Evolutionary conservation across 192 early-diverging fungal genomes (phyloP), one percentile per base, ranked within the genome.

Genomic region (Chytriomyces sp.): DNA sequence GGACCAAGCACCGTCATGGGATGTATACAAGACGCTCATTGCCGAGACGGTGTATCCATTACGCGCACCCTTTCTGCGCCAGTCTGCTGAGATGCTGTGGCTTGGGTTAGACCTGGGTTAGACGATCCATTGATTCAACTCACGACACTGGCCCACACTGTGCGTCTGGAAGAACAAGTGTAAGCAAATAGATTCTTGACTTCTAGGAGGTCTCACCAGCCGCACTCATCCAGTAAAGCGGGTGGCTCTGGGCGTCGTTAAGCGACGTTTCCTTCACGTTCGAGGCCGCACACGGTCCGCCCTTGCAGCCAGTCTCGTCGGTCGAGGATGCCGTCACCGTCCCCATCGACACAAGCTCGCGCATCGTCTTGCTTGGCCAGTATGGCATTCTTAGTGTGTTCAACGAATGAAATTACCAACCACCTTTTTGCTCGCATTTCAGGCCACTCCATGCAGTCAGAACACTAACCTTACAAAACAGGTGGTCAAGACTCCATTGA

Each of bases 271-370:
- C 30, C 34, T 68, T 68, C 52, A 68, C 32, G 19, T 68, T 52
- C 10, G 25, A 19, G 49, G 55, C 36, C 5, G 5, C 44, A 33
- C 65, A 68, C 10, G 44, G 4, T 44, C 19, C 25, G 52, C 7
- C 19, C 8, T 52, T 37, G 52, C 65, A 68, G 25, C 34, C 30
- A 19, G 65, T 4, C 5, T 10, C 44, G 52, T 49, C 25, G 52
- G 65, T 68, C 17, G 65, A 31, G 5, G 65, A 68, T 19, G 52
- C 65, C 7, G 65, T 54, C 30, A 68, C 52, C 32, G 30, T 36
- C 4, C 52, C 14, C 14, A 30, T 19, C 5, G 52, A 55, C 30
- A 68, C 52, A 33, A 68, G 65, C n/a, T 68, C 65, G n/a, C n/a
- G n/a, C n/a, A n/a, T n/a, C n/a, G n/a, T n/a, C n/a, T n/a, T n/a